Evolutionary conservation across 176 grass and related monocot genomes (phyloP), one percentile per base, ranked within the genome.

Genomic region (Aegilops sharonensis): DNA sequence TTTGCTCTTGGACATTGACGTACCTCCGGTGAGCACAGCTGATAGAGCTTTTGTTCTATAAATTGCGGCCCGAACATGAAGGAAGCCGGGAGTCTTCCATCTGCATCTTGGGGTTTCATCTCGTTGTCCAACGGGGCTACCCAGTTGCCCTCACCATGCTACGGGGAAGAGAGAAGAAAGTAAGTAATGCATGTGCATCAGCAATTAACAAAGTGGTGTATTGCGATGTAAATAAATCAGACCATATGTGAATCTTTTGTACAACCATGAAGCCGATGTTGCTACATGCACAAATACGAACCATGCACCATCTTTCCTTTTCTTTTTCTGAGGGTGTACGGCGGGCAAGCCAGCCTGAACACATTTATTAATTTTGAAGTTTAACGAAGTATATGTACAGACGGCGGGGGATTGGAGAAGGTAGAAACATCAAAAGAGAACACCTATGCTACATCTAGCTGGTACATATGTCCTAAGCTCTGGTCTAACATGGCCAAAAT

Each of bases 31-130:
- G 80, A 83, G 66, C 66, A 83, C 6, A 83, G 3, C n/a, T 83
- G 66, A n/a, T 83, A 83, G 18, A 71, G 3, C 11, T 59, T 83
- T 24, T 72, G 66, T 29, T 71, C 31, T 10, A n/a, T 72, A 34
- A 71, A 71, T 8, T 27, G 47, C n/a, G 66, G 80, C 12, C 80
- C 47, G 4, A 83, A 83, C 80, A 72, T 71, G 80, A 83, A 83
- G 12, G 80, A 59, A 57, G 47, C 14, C 24, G 66, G 80, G 32
- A 83, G 80, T 54, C 56, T 83, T 54, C 21, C 80, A n/a, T 72
- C 66, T 35, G 20, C 48, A 27, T 71, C 81, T 27, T 83, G 81
- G 32, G 81, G 81, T 72, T 83, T 72, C 31, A 72, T 70, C 81
- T 72, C 66, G 14, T 72, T 83, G 34, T 83, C 81, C 31, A 72